Base-by-base conservation (phyloP, 164 flowering plant genomes). In the Dillenia suffruticosa region DNA sequence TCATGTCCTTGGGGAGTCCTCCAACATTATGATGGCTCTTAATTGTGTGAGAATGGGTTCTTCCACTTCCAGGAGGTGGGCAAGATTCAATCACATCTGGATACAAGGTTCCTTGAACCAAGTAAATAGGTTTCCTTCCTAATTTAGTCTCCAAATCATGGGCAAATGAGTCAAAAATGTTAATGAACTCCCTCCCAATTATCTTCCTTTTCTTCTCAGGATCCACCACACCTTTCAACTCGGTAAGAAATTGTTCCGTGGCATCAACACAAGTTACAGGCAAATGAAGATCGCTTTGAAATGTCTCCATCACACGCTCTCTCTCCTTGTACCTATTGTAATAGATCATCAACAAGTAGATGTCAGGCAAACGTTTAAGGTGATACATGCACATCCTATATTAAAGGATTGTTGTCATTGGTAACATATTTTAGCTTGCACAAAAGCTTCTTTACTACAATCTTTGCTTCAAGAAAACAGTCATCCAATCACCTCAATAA, bases 21-120 rank as follows among this genome's bases (percentile, higher is more conserved):
- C 99, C 97, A 69, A 92, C 99, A 76, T 95, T 89, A 67, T 95
- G 97, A 79, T 95, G 99, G 77, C 99, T 95, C 82, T 95, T 95
- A 70, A 92, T 95, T 24, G 97, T 95, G 81, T 88, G 97, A 40
- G 99, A 95, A 67, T 92, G 99, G 16, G 72, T 86, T 70, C 85
- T 82, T 70, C 96, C 99, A 74, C 88, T 82, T 57, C 99, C 97
- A 57, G 99, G 97, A 19, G 97, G 99, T 47, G 99, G 99, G 69
- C 99, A 92, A 49, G 99, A 92, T 72, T 95, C 99, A 68, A 92
- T 95, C 48, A 95, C 97, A 80, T 95, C 99, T 9, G 99, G 99
- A 68, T 95, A 92, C 62, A 95, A 66, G 16, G 99, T 95, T 61
- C 99, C 97, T 79, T 95, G 99, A 66, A 95, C 99, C 74, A 92